Evolutionary conservation across 2,329 filamentous ascomycete species (phyloP).

Genomic region (Diplodia intermedia): DNA sequence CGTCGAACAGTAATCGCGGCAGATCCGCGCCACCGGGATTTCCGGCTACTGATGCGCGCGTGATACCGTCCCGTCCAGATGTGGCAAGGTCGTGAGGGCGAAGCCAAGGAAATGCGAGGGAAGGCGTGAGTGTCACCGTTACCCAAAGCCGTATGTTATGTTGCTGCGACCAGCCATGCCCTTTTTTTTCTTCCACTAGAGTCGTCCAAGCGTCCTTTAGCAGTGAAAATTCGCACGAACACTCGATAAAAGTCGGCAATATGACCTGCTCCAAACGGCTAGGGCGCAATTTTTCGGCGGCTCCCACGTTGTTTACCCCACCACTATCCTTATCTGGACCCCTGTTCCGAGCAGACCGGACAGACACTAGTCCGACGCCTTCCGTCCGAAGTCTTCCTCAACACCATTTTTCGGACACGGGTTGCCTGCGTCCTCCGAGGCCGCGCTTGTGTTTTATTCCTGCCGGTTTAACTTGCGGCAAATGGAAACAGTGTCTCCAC

Average conservation of each 20-base stretch:
- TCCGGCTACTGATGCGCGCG: constrained; percentile 6
- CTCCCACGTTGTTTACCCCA: constrained; percentile 29
- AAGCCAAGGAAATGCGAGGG: constrained; percentile 2
- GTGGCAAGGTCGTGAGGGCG: constrained; percentile 15
- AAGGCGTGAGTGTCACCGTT: constrained; percentile 8
- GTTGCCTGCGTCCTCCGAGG: background rate
- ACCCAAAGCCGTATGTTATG: background rate
- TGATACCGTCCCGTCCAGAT: constrained; percentile 17
- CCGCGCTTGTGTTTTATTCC: constrained; percentile 1
- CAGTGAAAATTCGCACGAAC: constrained; percentile 2
- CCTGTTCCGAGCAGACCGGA: constrained; percentile 15
- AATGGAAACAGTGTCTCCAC: background rate
- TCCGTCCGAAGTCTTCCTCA: constrained; percentile 11
- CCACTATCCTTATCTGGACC: constrained; percentile 22
- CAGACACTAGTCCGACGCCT: constrained; percentile 15
- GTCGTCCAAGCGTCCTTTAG: background rate
- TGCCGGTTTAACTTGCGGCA: background rate
- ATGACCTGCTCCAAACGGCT: constrained; percentile 21
- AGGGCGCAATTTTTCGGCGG: constrained; percentile 20
- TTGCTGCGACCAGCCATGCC: background rate
- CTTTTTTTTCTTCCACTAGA: constrained; percentile 2
- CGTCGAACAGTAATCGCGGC: constrained; percentile 8
- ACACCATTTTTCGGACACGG: constrained; percentile 9
- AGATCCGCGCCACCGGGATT: constrained; percentile 21
- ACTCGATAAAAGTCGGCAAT: constrained; percentile 9